phyloP scores from a whole-genome alignment of 805 yeast genomes.

The Candida stauntonica region DNA sequence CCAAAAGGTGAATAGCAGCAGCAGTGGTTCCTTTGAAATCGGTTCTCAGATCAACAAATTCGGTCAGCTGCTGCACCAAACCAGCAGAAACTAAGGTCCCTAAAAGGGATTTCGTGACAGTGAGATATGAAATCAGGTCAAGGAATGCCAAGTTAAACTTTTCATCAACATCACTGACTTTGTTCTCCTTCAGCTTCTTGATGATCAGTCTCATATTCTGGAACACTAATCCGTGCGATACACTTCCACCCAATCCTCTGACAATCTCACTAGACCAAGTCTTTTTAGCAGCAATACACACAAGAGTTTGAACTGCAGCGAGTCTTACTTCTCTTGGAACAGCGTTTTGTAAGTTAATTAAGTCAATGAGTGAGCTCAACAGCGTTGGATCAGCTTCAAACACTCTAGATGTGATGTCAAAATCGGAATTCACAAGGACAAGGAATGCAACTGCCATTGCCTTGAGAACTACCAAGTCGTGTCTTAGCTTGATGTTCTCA shows the following conservation, averaged over 20 bases:
- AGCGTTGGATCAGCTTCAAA: constrained; percentile 71
- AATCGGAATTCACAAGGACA: constrained; percentile 51
- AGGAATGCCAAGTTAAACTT: constrained; percentile 48
- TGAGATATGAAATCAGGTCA: constrained; percentile 56
- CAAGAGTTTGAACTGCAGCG: constrained; percentile 63
- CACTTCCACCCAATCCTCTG: constrained; percentile 77
- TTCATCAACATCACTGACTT: constrained; percentile 37
- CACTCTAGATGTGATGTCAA: constrained; percentile 57
- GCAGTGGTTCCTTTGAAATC: constrained; percentile 53
- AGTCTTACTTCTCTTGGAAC: constrained; percentile 51
- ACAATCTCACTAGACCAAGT: constrained; percentile 74
- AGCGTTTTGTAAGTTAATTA: constrained; percentile 61
- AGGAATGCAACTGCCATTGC: constrained; percentile 64
- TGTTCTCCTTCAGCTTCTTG: constrained; percentile 42
- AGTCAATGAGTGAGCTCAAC: constrained; percentile 62
- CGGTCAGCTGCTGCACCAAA: constrained; percentile 57
- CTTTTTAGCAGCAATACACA: constrained; percentile 61
- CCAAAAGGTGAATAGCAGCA: constrained; percentile 53
- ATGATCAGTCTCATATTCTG: constrained; percentile 65
- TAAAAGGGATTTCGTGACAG: constrained; percentile 50
- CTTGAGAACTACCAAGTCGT: constrained; percentile 56
- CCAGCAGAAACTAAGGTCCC: constrained; percentile 72
- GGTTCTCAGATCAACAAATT: constrained; percentile 51
- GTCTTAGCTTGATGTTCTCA: constrained; percentile 52
- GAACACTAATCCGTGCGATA: constrained; percentile 77